Evolutionary conservation across 2,329 filamentous ascomycete genomes (phyloP), one percentile per base, ranked within the genome.

Genomic region (Parastagonospora nodorum): DNA sequence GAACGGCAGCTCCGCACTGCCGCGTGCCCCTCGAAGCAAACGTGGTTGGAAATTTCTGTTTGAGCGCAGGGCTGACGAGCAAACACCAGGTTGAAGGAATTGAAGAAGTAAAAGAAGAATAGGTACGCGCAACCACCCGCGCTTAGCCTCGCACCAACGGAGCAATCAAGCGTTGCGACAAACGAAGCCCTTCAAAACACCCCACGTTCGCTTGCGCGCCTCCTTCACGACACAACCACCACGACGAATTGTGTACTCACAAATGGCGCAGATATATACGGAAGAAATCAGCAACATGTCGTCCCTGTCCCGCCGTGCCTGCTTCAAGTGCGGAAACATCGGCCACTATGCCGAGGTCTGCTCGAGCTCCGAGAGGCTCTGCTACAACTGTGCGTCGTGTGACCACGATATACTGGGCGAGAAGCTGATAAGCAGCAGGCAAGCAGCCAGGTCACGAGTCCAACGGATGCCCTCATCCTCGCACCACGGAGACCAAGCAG

Each of bases 401-500:
- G 39, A 28, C 32, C 41, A 48, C 51, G 37, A 27, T 16, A 31
- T 49, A 44, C 30, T 51, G 48, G 48, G 58, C 63, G 45, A 56
- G 27, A 16, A 24, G 19, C 28, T 45, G 33, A 45, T 27, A 12
- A 5, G 16, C 2, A 11, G 50, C 56, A 88, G 85, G 85, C 86
- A 93, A 93, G 82, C 89, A 93, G 80, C 89, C 89, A 57, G 89
- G 91, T 75, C 94, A 99, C 78, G 94, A 99, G 82, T 97, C 93
- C 63, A 97, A 96, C 80, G 89, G 89, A 76, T 99, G 94, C 84
- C 94, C 94, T 67, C 88, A 93, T 73, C 94, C 94, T 71, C 89
- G 94, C 77, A 97, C 93, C 55, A 97, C 94, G 60, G 94, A 99
- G 80, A 87, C 92, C 45, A 99, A 99, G 87, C 94, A 99, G 83